Base-by-base conservation (phyloP, 2,329 filamentous ascomycete genomes). In the Ophiocordyceps robertsii region DNA sequence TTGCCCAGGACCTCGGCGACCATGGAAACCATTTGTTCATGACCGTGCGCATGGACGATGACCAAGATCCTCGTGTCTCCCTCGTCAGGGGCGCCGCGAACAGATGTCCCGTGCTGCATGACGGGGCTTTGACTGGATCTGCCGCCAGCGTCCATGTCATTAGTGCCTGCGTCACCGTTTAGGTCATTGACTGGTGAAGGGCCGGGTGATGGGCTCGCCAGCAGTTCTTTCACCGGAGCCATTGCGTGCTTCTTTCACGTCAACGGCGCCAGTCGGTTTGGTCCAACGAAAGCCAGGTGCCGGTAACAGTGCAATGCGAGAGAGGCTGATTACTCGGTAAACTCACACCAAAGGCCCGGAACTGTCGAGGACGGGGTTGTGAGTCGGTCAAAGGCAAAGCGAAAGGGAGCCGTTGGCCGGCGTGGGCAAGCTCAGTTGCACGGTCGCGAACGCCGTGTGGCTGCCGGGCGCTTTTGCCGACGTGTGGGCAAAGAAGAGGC, bases 1-100 rank as follows among this genome's bases (percentile, higher is more conserved):
- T 88, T 85, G 13, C 86, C 85, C 36, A 92, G 64, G 8, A 90
- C 80, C 53, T 90, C 83, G 24, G 85, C 84, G 51, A 89, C 83
- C 30, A 84, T 66, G 19, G 76, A 75, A 27, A 89, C 77, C 48
- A 92, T 84, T 35, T 73, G 72, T 46, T 89, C 81, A 57, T 90
- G 83, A 16, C 76, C 80, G 19, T 68, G 68, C 11, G 81, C 78
- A 58, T 82, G 86, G 16, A 90, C 62, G 46, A 92, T 77, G 30
- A 78, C 72, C 27, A 77, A 74, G 39, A 73, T 77, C 43, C 77
- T 68, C 9, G 66, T 66, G 51, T 80, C 76, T 24, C 75, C 77
- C 32, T 58, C 62, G 46, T 67, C 64, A 8, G 72, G 63, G 4
- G 66, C 65, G 40, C 65, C 69, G 45, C 64, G 65, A 44, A 69